Evolutionary conservation across 352 stramenopile species (phyloP).

Genomic region (Globisporangium ultimum): DNA sequence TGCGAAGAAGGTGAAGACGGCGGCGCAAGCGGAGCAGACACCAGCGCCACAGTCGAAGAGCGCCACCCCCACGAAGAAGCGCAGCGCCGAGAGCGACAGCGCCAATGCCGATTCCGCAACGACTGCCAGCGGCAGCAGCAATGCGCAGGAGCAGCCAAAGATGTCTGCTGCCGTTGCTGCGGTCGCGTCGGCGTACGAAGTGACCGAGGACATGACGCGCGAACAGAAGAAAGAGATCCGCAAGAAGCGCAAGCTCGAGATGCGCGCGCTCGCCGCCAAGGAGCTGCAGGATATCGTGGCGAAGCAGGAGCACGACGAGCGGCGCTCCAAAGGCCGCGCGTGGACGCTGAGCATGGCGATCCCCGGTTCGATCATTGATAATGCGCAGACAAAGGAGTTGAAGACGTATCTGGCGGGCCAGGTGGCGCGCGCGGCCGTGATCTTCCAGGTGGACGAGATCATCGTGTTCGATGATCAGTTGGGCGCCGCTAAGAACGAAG

Average conservation of each 20-base stretch:
- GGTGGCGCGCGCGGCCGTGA: constrained; percentile 94
- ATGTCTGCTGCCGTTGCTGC: constrained; percentile 6
- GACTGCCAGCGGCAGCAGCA: neutral
- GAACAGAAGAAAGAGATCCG: constrained; percentile 69
- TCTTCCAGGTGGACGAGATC: constrained; percentile 99
- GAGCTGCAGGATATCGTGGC: constrained; percentile 33
- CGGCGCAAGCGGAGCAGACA: constrained; percentile 5
- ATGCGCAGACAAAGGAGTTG: constrained; percentile 96
- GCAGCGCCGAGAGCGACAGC: constrained; percentile 7
- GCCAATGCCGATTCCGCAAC: constrained; percentile 3
- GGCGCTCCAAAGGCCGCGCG: constrained; percentile 52
- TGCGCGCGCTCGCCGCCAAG: constrained; percentile 32
- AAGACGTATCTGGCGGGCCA: constrained; percentile 95
- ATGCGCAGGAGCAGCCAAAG: constrained; percentile 4
- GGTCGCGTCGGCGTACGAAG: constrained; percentile 14
- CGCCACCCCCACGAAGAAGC: constrained; percentile 17
- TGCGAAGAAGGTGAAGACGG: constrained; percentile 27
- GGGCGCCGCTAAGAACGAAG: constrained; percentile 44
- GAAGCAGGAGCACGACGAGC: constrained; percentile 33
- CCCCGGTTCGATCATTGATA: constrained; percentile 95
- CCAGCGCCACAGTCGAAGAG: constrained; percentile 11
- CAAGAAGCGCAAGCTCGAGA: constrained; percentile 67
- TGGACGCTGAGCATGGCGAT: constrained; percentile 96
- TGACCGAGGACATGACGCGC: constrained; percentile 32
- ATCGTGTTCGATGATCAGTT: constrained; percentile 98